Base-by-base conservation (phyloP, 805 yeast genomes). In the Debaryomyces maramus region DNA sequence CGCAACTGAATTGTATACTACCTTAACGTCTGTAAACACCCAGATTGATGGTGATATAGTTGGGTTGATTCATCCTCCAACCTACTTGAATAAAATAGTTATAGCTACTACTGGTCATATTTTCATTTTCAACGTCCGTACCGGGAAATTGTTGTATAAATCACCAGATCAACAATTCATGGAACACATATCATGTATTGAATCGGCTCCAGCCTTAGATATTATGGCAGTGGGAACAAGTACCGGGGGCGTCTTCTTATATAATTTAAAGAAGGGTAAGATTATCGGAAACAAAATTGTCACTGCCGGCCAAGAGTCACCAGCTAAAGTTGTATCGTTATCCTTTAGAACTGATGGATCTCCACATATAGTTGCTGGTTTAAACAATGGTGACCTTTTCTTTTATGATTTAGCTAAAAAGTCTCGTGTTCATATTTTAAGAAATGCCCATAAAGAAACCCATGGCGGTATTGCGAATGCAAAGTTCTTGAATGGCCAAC, bases 341-440 rank as follows among this genome's bases (percentile, higher is more conserved):
- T 85, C 97, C 1, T 91, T 95, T 68, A 76, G 98, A 63, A 87
- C 96, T 2, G 99, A 93, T 60, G 95, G 95, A 0, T 74, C 83
- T 2, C 73, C 95, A 3, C 95, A 90, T 62, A 51, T 90, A 35
- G 95, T 87, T 10, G 81, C 85, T 13, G 93, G 91, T 9, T 75
- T 87, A 34, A 73, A 76, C 16, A 76, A 77, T 36, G 99, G 99
- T 41, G 96, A 88, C 56, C 62, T 93, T 34, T 80, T 80, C 51
- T 89, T 93, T 61, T 89, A 87, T 55, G 97, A 93, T 61, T 67
- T 93, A 50, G 80, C 81, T 44, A 75, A 77, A 47, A 77, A 78
- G 41, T 55, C 89, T 3, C 75, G 96, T 46, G 81, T 90, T 18
- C 97, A 90, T 53, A 70, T 83, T 4, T 65, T 89, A 45, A 74